Base-by-base conservation (phyloP, 768 basidiomycete genomes). In the Leccinum boreale region DNA sequence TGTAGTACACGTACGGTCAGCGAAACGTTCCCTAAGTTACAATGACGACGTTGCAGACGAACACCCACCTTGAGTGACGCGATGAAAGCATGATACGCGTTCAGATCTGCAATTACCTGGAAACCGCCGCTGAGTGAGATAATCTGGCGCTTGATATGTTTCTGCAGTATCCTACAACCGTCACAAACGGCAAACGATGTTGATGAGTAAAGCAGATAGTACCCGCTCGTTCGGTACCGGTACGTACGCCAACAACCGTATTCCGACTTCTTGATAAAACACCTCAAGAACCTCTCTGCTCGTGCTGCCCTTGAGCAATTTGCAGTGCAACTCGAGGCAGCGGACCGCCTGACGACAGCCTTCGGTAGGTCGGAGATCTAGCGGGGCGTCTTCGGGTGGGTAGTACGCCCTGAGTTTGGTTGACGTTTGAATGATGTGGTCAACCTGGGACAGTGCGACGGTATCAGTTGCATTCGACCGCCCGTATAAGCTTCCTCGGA, bases 281-380 rank as follows among this genome's bases (percentile, higher is more conserved):
- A 99, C 96, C 68, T 98, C 97, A 33, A 99, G 75, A 3, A 98
- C 94, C 64, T 98, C 96, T 70, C 92, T 90, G 68, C 89, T 95
- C 50, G 96, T 96, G 62, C 91, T 97, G 0, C 95, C 96, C 61
- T 89, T 90, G 51, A 99, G 75, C 50, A 98, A 79, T 62, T 88
- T 89, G 68, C 95, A 96, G 71, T 99, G 97, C 76, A 81, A 85
- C 69, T 93, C 86, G 28, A 99, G 77, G 67, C 93, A 97, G 57
- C 80, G 82, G 62, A 98, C 93, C 1, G 93, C 92, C 65, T 96
- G 91, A n/a, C 71, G 81, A 67, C 96, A 98, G 6, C 93, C 94
- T 56, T 81, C 77, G 0, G 95, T 96, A 1, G 95, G 90, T 1
- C 86, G 85, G 3, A 98, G 79, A 35, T 98, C 94, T 24, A 96